phyloP scores from a whole-genome alignment of 371 early-diverging fungal species.

The Gilbertella persicaria region DNA sequence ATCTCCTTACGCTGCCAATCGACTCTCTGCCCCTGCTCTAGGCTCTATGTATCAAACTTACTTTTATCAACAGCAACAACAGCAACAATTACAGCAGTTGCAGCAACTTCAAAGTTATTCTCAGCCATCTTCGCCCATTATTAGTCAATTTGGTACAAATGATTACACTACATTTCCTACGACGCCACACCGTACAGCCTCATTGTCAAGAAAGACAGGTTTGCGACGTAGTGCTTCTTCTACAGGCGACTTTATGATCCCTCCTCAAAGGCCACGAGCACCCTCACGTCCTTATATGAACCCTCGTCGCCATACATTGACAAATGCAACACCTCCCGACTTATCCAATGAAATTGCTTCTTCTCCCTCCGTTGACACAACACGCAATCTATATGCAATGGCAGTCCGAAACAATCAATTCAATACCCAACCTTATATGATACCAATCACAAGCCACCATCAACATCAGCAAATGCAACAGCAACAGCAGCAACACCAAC shows the following conservation, averaged over 20 bases:
- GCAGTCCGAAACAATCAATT: slow-evolving; percentile 20
- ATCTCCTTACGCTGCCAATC: slow-evolving; percentile 24
- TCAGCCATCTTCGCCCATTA: slow-evolving; percentile 21
- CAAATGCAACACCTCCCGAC: slow-evolving; percentile 21
- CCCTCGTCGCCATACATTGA: slow-evolving; percentile 23
- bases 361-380: neutral
- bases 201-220: slow-evolving; percentile 19
- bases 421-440: slow-evolving; percentile 24
- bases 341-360: slow-evolving; percentile 5
- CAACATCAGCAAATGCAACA: slow-evolving; percentile 10
- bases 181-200: slow-evolving; percentile 13
- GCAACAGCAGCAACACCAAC: slow-evolving; percentile 10
- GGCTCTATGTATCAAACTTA: slow-evolving; percentile 25
- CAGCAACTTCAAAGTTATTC: slow-evolving; percentile 11
- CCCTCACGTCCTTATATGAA: slow-evolving; percentile 17
- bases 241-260: slow-evolving; percentile 20
- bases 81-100: slow-evolving; percentile 7
- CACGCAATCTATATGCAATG: slow-evolving; percentile 25
- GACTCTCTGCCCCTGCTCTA: slow-evolving; percentile 34
- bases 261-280: slow-evolving; percentile 17
- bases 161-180: slow-evolving; percentile 3
- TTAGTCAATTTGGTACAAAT: slow-evolving; percentile 2
- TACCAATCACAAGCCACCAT: slow-evolving; percentile 29
- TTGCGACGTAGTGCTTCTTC: slow-evolving; percentile 24
- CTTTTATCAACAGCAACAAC: slow-evolving; percentile 19